A percentile compares a stretch with the other conserved stretches of the same genome.
These are phyloP conservation scores for Pichia sp. DNA, from an alignment of 1,139 yeast species.

Conservation along the genomic window DNA sequence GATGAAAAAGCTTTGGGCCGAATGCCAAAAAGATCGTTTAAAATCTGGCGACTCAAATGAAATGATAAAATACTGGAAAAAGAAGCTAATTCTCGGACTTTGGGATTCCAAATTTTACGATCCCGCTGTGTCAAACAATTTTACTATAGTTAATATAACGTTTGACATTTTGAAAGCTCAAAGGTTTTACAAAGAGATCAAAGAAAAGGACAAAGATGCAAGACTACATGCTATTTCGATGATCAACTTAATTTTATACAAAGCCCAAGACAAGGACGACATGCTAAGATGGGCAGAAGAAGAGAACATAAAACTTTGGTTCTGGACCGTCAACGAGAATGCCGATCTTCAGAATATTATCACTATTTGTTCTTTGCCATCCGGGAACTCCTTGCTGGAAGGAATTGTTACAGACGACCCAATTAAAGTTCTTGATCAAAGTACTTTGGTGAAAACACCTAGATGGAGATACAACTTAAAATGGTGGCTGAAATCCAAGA, in stretches of 20 bases:
- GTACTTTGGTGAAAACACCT: background rate
- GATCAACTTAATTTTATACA: conserved; percentile 35
- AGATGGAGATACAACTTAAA: conserved; percentile 13
- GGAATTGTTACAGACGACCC: conserved; percentile 33
- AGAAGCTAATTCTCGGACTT: conserved; percentile 67
- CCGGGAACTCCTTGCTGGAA: conserved; percentile 17
- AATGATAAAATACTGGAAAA: conserved; percentile 54
- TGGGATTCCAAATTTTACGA: conserved; percentile 71
- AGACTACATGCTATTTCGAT: conserved; percentile 28
- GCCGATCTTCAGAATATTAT: conserved; percentile 19
- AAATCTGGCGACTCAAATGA: conserved; percentile 24
- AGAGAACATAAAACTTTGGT: conserved; percentile 51
- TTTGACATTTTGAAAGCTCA: conserved; percentile 39
- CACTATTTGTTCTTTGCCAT: conserved; percentile 6
- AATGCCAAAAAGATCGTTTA: background rate
- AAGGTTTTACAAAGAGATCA: conserved; percentile 33
- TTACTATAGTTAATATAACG: conserved; percentile 52
- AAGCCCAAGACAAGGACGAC: conserved; percentile 38
- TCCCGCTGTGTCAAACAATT: conserved; percentile 39
- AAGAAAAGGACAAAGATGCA: conserved; percentile 30
- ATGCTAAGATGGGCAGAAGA: conserved; percentile 32
- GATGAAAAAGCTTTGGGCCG: conserved; percentile 2
- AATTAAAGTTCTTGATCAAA: conserved; percentile 12
- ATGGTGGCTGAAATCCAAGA: conserved; percentile 17
- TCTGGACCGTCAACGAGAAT: conserved; percentile 75